Percentiles rank a stretch among this genome's conserved stretches.
These are phyloP conservation scores for Epichloe glyceriae DNA, from an alignment of 2,329 filamentous ascomycete genomes.

Conservation along the genomic window DNA sequence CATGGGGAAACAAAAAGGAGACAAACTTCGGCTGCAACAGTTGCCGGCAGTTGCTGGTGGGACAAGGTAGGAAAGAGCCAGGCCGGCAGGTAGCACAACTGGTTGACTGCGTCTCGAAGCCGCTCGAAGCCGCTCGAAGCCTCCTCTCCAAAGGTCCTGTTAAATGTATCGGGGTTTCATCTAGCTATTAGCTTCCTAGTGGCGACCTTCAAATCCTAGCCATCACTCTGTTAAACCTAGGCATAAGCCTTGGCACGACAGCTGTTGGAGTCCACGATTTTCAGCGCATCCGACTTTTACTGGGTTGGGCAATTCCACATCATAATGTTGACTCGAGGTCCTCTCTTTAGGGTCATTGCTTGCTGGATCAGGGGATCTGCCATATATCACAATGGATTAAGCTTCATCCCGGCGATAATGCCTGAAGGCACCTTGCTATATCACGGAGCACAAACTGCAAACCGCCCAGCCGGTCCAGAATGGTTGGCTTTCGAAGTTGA, in stretches of 20 bases:
- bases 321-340: not conserved
- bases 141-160: no score
- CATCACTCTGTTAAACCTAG: no score
- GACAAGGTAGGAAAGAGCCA: not conserved
- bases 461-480: slow-evolving; percentile 41
- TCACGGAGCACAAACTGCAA: slow-evolving; percentile 40
- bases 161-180: no score
- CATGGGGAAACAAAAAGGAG: not conserved
- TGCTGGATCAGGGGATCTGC: slow-evolving; percentile 43
- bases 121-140: no score
- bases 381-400: slow-evolving; percentile 63
- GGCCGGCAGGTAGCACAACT: no score
- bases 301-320: not conserved
- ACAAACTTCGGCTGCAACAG: not conserved
- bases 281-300: not conserved
- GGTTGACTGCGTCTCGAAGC: no score
- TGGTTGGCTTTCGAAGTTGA: slow-evolving; percentile 71
- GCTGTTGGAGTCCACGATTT: no score
- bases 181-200: no score
- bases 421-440: slow-evolving; percentile 54
- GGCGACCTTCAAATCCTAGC: no score
- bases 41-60: not conserved
- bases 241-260: no score
- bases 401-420: slow-evolving; percentile 52
- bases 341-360: not conserved